These are phyloP conservation scores for Fraxinus nigra DNA, from an alignment of 305 asterid genomes.

Conservation along the genomic window DNA sequence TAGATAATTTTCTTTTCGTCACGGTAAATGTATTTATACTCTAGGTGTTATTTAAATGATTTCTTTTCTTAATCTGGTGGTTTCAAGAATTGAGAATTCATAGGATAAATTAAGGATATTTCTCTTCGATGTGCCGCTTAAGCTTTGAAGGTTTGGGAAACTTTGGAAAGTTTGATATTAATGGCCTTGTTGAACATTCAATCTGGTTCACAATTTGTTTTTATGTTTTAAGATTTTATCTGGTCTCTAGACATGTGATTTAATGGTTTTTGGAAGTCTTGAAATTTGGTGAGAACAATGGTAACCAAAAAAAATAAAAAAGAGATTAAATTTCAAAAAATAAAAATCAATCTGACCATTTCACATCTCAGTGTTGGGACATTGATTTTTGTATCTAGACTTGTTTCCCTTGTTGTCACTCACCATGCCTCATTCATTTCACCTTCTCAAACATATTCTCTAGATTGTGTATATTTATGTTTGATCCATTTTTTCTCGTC, in stretches of 20 bases:
- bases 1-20: too few relatives aligned
- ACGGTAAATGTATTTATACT: too few relatives aligned
- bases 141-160: conserved; percentile 54
- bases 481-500: conserved; percentile 53
- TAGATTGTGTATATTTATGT: conserved; percentile 50
- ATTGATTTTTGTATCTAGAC: conserved; percentile 95
- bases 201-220: conserved; percentile 47
- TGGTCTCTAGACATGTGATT: conserved; percentile 61
- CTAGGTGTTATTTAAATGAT: too few relatives aligned
- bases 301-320: background rate
- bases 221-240: conserved; percentile 49
- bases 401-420: conserved; percentile 63
- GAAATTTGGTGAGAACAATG: conserved; percentile 3
- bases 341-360: conserved; percentile 52
- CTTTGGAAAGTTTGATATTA: conserved; percentile 52
- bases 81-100: too few relatives aligned
- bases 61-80: too few relatives aligned
- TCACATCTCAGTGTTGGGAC: conserved; percentile 98
- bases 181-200: conserved; percentile 49
- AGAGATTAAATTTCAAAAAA: conserved; percentile 10
- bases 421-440: too few relatives aligned
- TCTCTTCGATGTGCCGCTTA: too few relatives aligned
- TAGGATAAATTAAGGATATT: too few relatives aligned
- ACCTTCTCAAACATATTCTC: conserved; percentile 32
- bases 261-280: conserved; percentile 63